Conservation (phyloP, 805 yeast species). For the Ogataea naganishii region DNA sequence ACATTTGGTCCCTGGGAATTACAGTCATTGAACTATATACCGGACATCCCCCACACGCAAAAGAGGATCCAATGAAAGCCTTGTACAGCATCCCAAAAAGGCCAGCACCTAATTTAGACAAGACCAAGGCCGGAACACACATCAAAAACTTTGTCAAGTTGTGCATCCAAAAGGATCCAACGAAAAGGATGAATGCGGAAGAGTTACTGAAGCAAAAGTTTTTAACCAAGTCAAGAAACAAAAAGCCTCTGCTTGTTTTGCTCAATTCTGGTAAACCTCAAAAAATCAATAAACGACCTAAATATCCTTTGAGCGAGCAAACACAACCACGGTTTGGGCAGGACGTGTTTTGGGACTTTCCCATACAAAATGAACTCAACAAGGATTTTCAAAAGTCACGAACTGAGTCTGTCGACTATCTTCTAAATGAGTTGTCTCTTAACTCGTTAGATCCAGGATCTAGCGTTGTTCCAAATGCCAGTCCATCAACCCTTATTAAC, state of each 20-base stretch:
- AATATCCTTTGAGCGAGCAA: too few species aligned
- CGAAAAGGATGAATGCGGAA: slow-evolving; percentile 51
- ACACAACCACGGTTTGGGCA: too few species aligned
- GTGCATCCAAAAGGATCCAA: slow-evolving; percentile 65
- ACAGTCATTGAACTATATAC: slow-evolving; percentile 79
- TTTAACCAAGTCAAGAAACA: slow-evolving; percentile 28
- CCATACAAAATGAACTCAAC: too few species aligned
- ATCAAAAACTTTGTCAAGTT: slow-evolving; percentile 47
- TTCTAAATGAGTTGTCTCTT: too few species aligned
- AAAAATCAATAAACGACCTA: too few species aligned
- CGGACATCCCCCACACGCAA: slow-evolving; percentile 75
- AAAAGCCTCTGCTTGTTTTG: slow-evolving; percentile 22
- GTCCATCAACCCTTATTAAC: too few species aligned
- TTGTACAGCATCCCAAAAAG: slow-evolving; percentile 59
- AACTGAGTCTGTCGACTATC: too few species aligned
- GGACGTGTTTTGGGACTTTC: too few species aligned
- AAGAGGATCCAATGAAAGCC: slow-evolving; percentile 69
- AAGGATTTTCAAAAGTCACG: too few species aligned
- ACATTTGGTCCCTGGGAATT: slow-evolving; percentile 94
- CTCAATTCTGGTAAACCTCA: too few species aligned
- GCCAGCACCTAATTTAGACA: slow-evolving; percentile 52
- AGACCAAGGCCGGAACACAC: slow-evolving; percentile 31
- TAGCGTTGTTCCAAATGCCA: too few species aligned
- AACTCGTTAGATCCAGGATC: too few species aligned
- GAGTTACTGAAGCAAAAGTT: slow-evolving; percentile 47